Evolutionary conservation across 371 early-diverging fungal genomes (phyloP).

Genomic region (Saksenaea vasiformis): DNA sequence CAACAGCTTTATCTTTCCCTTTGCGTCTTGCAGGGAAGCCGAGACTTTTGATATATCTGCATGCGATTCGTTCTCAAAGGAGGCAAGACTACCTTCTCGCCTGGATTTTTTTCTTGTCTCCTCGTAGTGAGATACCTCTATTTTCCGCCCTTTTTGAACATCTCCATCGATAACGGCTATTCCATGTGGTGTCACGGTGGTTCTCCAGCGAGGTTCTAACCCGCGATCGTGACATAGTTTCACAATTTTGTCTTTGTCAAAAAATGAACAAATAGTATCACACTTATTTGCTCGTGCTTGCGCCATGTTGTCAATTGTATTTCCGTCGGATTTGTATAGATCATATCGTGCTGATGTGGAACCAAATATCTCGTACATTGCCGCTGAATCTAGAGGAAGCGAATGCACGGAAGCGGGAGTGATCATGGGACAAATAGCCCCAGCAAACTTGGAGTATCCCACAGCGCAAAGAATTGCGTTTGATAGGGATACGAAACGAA

Average conservation of each 20-base stretch:
- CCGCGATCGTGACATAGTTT: neutral
- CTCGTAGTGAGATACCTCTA: neutral
- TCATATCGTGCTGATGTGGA: neutral
- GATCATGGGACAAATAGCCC: neutral
- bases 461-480: neutral
- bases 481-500: neutral
- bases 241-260: neutral
- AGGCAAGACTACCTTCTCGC: neutral
- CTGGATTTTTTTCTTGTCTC: neutral
- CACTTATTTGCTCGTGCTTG: too few relatives aligned
- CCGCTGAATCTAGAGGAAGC: neutral
- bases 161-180: neutral
- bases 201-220: neutral
- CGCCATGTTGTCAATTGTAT: neutral
- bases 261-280: neutral
- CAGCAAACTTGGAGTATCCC: neutral
- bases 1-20: neutral
- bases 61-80: neutral
- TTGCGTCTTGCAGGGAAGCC: neutral
- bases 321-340: neutral
- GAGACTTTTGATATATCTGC: neutral
- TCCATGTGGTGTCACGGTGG: neutral
- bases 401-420: neutral
- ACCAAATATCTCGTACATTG: neutral
- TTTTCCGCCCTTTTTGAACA: neutral